phyloP scores from a whole-genome alignment of 1,139 yeast genomes.

The Zygosaccharomyces pseudobailii region DNA sequence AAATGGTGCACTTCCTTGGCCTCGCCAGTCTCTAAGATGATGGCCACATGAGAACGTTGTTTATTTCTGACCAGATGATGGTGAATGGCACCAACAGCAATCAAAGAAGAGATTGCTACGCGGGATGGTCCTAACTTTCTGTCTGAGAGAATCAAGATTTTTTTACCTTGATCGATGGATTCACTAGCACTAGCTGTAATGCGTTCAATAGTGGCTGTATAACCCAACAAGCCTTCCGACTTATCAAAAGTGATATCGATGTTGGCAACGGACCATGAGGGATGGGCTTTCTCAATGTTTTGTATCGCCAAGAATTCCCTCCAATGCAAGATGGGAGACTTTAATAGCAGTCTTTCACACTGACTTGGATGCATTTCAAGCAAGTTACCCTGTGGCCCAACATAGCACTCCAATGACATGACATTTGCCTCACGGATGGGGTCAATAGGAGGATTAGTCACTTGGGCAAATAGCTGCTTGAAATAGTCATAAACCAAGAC shows the following conservation, averaged over 20 bases:
- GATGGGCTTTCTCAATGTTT: constrained; percentile 68
- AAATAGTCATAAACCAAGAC: constrained; percentile 87
- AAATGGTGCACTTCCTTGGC: constrained; percentile 97
- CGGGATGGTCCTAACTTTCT: constrained; percentile 54
- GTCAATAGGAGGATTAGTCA: constrained; percentile 97
- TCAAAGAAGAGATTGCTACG: constrained; percentile 79
- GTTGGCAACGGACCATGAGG: constrained; percentile 75
- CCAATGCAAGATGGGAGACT: constrained; percentile 75
- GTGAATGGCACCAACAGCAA: constrained; percentile 97
- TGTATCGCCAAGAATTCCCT: constrained; percentile 70
- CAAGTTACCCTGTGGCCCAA: constrained; percentile 96
- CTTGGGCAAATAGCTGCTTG: constrained; percentile 96
- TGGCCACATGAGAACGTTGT: constrained; percentile 92
- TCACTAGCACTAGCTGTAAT: constrained; percentile 83
- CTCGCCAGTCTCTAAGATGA: constrained; percentile 89
- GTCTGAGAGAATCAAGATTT: constrained; percentile 75
- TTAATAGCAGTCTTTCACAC: constrained; percentile 79
- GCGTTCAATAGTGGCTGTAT: constrained; percentile 77
- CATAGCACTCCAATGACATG: constrained; percentile 94
- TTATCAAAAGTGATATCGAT: constrained; percentile 90
- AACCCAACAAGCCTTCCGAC: constrained; percentile 79
- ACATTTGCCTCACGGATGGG: constrained; percentile 96
- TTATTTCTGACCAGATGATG: constrained; percentile 94
- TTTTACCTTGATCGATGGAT: constrained; percentile 72
- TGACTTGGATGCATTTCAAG: constrained; percentile 89